A percentile compares a stretch with the other conserved stretches of the same genome.
phyloP scores from a whole-genome alignment of 352 stramenopile species.

The Globisporangium cystogenes region DNA sequence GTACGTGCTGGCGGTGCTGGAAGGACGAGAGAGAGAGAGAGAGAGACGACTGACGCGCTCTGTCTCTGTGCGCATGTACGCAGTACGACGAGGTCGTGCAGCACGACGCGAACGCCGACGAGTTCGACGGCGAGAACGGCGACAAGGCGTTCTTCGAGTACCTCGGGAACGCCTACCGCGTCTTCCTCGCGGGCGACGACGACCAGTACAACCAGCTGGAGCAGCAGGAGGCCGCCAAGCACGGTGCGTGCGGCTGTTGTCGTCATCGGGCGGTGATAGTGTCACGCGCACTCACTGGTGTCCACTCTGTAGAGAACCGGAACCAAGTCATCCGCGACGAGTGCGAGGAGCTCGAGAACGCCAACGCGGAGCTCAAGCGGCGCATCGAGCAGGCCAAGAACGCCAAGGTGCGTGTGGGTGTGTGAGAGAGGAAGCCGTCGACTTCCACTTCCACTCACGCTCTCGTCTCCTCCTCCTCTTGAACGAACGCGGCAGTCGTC shows the following conservation, averaged over 20 bases:
- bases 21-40: too few relatives aligned
- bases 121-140: constrained; percentile 66
- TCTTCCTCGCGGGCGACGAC: constrained; percentile 94
- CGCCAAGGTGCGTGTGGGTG: constrained; percentile 36
- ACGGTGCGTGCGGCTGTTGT: constrained; percentile 20
- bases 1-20: constrained; percentile 30
- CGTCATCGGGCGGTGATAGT: too few relatives aligned
- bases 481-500: too few relatives aligned
- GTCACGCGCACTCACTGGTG: too few relatives aligned
- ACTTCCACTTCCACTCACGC: too few relatives aligned
- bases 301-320: constrained; percentile 28
- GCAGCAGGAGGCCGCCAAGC: constrained; percentile 52
- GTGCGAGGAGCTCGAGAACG: constrained; percentile 35
- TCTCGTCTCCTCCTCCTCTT: too few relatives aligned
- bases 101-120: constrained; percentile 39
- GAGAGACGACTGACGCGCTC: neutral
- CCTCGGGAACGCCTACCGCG: constrained; percentile 86
- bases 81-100: constrained; percentile 87
- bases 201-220: constrained; percentile 87
- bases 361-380: constrained; percentile 55
- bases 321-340: constrained; percentile 55
- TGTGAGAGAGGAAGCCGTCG: neutral
- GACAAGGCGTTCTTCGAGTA: constrained; percentile 95
- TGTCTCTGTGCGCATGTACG: neutral
- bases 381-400: constrained; percentile 63